phyloP scores from a whole-genome alignment of 2,329 filamentous ascomycete species.

The Neofusicoccum sp. region DNA sequence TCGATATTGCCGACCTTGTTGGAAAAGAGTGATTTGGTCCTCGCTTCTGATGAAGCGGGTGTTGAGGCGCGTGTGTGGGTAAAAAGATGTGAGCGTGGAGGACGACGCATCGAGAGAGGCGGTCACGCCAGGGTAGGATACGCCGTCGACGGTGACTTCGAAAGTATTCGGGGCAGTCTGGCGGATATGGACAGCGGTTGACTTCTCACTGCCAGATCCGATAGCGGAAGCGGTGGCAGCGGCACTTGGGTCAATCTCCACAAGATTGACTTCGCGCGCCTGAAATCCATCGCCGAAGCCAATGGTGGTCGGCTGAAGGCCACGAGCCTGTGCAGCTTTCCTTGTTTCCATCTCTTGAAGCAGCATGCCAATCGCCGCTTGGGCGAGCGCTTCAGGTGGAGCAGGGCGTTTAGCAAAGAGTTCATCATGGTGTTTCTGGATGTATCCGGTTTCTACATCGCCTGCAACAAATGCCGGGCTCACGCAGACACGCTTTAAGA shows the following conservation, averaged over 20 bases:
- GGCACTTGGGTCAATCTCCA: conserved; percentile 36
- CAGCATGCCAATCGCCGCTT: conserved; percentile 80
- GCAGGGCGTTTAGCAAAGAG: conserved; percentile 69
- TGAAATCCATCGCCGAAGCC: conserved; percentile 67
- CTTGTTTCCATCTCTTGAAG: conserved; percentile 44
- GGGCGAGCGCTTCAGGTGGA: conserved; percentile 75
- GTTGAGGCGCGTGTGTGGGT: conserved; percentile 76
- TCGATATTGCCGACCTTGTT: conserved; percentile 61
- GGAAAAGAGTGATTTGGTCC: conserved; percentile 74
- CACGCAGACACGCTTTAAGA: conserved; percentile 83
- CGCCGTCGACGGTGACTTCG: conserved; percentile 49
- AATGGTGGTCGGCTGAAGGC: conserved; percentile 24
- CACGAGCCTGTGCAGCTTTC: conserved; percentile 16
- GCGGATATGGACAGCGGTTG: conserved; percentile 52
- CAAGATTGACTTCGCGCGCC: conserved; percentile 63
- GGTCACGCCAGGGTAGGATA: conserved; percentile 47
- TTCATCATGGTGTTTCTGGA: conserved; percentile 80
- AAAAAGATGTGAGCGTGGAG: conserved; percentile 71
- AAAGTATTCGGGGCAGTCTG: conserved; percentile 56
- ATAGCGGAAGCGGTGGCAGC: conserved; percentile 3
- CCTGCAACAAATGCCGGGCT: conserved; percentile 82
- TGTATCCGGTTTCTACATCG: conserved; percentile 94
- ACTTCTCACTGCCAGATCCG: conserved; percentile 45
- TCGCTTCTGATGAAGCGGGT: conserved; percentile 72
- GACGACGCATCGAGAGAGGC: conserved; percentile 49